Conservation (phyloP, 2,329 filamentous ascomycete genomes). For the Aureobasidium pullulans region DNA sequence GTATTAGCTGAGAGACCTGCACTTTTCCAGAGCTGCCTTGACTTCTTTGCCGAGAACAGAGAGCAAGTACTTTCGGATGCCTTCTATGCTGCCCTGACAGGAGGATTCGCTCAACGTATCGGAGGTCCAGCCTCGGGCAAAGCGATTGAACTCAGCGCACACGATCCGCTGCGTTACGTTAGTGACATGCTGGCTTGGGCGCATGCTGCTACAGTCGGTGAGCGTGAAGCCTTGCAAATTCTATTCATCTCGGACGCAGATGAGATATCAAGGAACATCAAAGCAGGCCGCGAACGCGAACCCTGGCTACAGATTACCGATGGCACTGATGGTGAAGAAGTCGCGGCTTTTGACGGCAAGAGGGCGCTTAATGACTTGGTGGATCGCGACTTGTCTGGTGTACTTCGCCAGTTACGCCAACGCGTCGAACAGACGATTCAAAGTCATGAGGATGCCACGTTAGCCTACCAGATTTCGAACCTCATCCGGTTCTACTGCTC, state of each 20-base stretch:
- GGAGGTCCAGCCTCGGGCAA: conserved; percentile 46
- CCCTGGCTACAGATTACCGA: conserved; percentile 55
- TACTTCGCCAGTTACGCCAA: conserved; percentile 77
- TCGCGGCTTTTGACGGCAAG: conserved; percentile 64
- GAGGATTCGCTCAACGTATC: conserved; percentile 49
- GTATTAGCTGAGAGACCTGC: conserved; percentile 84
- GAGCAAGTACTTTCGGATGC: conserved; percentile 81
- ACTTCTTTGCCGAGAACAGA: conserved; percentile 84
- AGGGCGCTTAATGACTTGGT: conserved; percentile 80
- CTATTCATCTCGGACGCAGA: conserved; percentile 87
- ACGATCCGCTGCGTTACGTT: conserved; percentile 84
- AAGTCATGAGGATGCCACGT: conserved; percentile 80
- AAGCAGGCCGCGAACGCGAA: conserved; percentile 72
- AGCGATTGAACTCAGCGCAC: conserved; percentile 87
- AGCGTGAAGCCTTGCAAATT: conserved; percentile 83
- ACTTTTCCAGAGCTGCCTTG: conserved; percentile 86
- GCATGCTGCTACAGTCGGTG: conserved; percentile 88
- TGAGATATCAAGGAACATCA: conserved; percentile 75
- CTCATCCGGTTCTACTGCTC: conserved; percentile 80
- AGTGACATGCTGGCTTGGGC: conserved; percentile 98
- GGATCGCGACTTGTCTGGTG: conserved; percentile 74
- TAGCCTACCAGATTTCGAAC: conserved; percentile 85
- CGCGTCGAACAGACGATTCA: conserved; percentile 87
- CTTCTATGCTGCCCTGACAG: conserved; percentile 83
- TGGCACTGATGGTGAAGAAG: conserved; percentile 45